Base-by-base conservation (phyloP, 495 filamentous ascomycete species). In the Annulohypoxylon moriforme region DNA sequence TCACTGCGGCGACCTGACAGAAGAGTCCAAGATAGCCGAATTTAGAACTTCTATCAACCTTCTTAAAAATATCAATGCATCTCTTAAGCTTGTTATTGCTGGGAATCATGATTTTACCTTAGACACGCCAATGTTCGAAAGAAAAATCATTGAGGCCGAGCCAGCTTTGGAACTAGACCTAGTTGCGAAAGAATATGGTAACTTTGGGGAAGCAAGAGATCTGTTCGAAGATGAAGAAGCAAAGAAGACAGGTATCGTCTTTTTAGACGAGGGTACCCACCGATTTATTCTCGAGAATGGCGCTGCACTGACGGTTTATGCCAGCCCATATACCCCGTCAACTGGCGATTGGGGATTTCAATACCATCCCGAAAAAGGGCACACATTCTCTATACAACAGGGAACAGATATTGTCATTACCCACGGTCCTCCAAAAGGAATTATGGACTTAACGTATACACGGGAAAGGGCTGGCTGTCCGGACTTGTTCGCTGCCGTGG, bases 101-200 rank as follows among this genome's bases (percentile, higher is more conserved):
- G 93, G 93, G 0, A 94, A 95, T 76, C 93, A 94, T 78, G 92
- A 95, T 75, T 85, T 92, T 61, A 87, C 87, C 0, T 86, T 94
- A 3, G 91, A 96, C 74, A 77, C 78, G 27, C 78, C 85, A 2
- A 85, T 38, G 0, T 78, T 78, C 34, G 59, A 25, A 36, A 20
- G 52, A 7, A 65, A 68, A 16, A 16, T 74, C 9, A 27, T 22
- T 5, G 71, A 77, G 25, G 69, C 71, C 14, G 1, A 49, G 13
- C 42, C 61, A 7, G 1, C 10, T 10, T 31, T 76, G 8, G 69
- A 75, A 0, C 60, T 50, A 14, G 61, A 74, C 1, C 40, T 77
- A 0, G 59, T 80, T 0, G 61, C 31, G 34, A 68, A 57, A 11
- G 63, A 61, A 6, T 79, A 64, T 27, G 77, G 79, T 5, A 65